Evolutionary conservation across 108 stramenopile species (phyloP).

Genomic region (Cyclotella baltica): DNA sequence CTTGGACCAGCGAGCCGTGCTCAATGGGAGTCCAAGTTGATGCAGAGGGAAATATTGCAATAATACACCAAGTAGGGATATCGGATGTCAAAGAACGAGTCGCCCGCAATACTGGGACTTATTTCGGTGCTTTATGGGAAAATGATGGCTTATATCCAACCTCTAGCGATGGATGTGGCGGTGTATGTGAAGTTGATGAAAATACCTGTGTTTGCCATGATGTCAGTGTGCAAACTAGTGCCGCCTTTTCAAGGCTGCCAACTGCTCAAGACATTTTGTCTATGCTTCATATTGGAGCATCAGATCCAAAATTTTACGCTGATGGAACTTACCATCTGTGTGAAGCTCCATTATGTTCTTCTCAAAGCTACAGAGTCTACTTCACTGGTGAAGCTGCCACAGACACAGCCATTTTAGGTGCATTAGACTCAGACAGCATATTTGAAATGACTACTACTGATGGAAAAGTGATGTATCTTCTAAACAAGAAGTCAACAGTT

Average conservation of each 20-base stretch:
- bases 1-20: constrained; percentile 59
- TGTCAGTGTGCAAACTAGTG: constrained; percentile 15
- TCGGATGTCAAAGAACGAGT: constrained; percentile 17
- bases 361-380: constrained; percentile 4
- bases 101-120: constrained; percentile 15
- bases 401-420: constrained; percentile 6
- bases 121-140: constrained; percentile 34
- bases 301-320: constrained; percentile 14
- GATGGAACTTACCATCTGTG: constrained; percentile 20
- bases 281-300: constrained; percentile 24
- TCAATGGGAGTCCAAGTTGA: constrained; percentile 55
- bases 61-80: constrained; percentile 49
- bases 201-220: constrained; percentile 24
- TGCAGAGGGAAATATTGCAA: constrained; percentile 52
- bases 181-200: constrained; percentile 19
- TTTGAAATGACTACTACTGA: constrained; percentile 46
- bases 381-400: neutral
- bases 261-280: constrained; percentile 14
- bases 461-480: constrained; percentile 31
- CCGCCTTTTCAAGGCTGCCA: constrained; percentile 19
- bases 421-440: constrained; percentile 43
- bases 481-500: constrained; percentile 51
- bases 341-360: constrained; percentile 3
- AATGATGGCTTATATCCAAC: constrained; percentile 22
- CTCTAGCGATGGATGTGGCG: constrained; percentile 22